Evolutionary conservation across 495 filamentous ascomycete species (phyloP).

Genomic region (Poronia punctata): DNA sequence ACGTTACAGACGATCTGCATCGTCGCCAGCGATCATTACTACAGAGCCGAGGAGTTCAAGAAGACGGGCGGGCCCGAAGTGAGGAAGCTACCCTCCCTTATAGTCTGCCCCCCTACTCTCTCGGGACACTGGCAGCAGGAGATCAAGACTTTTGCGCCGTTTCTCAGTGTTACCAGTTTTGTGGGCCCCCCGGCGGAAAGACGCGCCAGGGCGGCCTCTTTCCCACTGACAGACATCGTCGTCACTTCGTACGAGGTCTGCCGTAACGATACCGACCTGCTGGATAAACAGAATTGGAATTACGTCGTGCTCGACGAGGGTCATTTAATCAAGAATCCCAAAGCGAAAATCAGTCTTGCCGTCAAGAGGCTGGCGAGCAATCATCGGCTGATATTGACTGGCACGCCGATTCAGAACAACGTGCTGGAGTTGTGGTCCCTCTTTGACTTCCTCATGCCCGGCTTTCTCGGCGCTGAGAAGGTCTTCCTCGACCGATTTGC

Average conservation of each 20-base stretch:
- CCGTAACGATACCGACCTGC: constrained; percentile 80
- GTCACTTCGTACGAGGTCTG: constrained; percentile 98
- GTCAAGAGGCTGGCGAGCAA: constrained; percentile 86
- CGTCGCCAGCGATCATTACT: constrained; percentile 92
- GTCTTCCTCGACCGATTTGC: constrained; percentile 96
- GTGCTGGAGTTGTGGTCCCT: constrained; percentile 97
- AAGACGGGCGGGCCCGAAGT: constrained; percentile 70
- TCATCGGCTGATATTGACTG: constrained; percentile 91
- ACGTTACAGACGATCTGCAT: constrained; percentile 97
- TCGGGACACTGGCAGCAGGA: constrained; percentile 99
- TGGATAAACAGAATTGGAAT: constrained; percentile 86
- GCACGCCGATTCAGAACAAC: constrained; percentile 98
- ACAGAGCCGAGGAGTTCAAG: constrained; percentile 81
- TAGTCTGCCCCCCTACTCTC: constrained; percentile 93
- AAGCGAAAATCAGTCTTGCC: constrained; percentile 82
- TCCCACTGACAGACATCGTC: constrained; percentile 78
- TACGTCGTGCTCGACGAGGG: constrained; percentile 97
- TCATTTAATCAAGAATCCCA: constrained; percentile 97
- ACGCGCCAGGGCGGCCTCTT: constrained; percentile 53
- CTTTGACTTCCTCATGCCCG: constrained; percentile 98
- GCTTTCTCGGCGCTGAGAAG: constrained; percentile 96
- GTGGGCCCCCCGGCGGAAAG: constrained; percentile 82
- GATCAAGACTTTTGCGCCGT: constrained; percentile 88
- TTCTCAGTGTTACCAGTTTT: constrained; percentile 80
- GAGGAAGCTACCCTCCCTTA: constrained; percentile 78